These are phyloP conservation scores for Fusarium nurragi DNA, from an alignment of 2,329 filamentous ascomycete species.

Conservation along the genomic window DNA sequence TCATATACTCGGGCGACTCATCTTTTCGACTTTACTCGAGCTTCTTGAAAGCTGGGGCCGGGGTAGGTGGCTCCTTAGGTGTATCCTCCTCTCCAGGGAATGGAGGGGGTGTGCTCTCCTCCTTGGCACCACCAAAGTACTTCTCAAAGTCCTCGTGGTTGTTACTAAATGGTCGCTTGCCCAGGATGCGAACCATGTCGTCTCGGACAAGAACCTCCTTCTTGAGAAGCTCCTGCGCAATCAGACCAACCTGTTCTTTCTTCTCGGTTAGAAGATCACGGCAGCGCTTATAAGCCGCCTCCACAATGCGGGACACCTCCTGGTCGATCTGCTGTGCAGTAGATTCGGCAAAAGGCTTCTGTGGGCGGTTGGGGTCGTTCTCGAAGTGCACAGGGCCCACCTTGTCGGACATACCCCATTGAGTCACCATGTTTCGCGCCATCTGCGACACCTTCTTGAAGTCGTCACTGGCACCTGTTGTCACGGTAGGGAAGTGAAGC, in stretches of 20 bases:
- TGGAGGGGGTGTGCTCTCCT: slow-evolving; percentile 67
- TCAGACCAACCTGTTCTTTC: slow-evolving; percentile 86
- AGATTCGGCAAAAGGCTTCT: slow-evolving; percentile 95
- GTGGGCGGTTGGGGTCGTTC: slow-evolving; percentile 80
- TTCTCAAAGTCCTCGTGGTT: slow-evolving; percentile 83
- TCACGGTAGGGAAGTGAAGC: slow-evolving; percentile 95
- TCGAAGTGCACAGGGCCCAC: slow-evolving; percentile 94
- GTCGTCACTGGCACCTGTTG: slow-evolving; percentile 92
- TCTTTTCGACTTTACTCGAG: slow-evolving; percentile 36
- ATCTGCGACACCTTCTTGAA: slow-evolving; percentile 98
- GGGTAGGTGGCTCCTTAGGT: slow-evolving; percentile 49
- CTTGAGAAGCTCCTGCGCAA: slow-evolving; percentile 89
- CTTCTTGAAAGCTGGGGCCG: slow-evolving; percentile 52
- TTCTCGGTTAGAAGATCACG: slow-evolving; percentile 82
- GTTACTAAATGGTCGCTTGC: slow-evolving; percentile 85
- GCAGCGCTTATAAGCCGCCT: slow-evolving; percentile 93
- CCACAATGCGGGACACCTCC: slow-evolving; percentile 91
- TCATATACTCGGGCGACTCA: slow-evolving; percentile 1
- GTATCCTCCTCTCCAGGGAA: slow-evolving; percentile 58
- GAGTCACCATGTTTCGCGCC: slow-evolving; percentile 98
- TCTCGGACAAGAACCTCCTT: slow-evolving; percentile 94
- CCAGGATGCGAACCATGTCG: slow-evolving; percentile 89
- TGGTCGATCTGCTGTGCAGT: slow-evolving; percentile 92
- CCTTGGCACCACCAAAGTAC: slow-evolving; percentile 78
- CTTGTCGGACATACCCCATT: slow-evolving; percentile 97